Evolutionary conservation across 1,284 basidiomycete species (phyloP).

Genomic region (Ceratobasidium theobromae): DNA sequence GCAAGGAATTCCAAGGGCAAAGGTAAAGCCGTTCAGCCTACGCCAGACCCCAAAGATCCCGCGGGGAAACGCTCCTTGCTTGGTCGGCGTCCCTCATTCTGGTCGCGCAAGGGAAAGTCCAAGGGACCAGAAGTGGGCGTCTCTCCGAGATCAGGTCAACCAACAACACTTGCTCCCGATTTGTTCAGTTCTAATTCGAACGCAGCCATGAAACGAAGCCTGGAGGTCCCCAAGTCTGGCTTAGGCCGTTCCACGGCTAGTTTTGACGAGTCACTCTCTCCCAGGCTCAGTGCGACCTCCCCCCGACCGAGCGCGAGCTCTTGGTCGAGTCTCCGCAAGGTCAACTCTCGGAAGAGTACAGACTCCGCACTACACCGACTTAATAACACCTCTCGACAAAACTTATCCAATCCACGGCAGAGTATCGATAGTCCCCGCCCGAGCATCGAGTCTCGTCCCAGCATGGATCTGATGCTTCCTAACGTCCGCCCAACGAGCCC

Average conservation of each 20-base stretch:
- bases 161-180: background rate
- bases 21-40: slow-evolving; percentile 20
- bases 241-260: background rate
- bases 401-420: background rate
- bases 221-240: background rate
- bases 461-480: slow-evolving; percentile 10
- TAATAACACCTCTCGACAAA: background rate
- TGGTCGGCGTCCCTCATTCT: slow-evolving; percentile 28
- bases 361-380: background rate
- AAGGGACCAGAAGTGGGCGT: slow-evolving; percentile 13
- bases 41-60: slow-evolving; percentile 1
- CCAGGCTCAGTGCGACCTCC: background rate
- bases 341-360: slow-evolving; percentile 6
- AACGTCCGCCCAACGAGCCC: slow-evolving; percentile 18
- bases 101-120: slow-evolving; percentile 10
- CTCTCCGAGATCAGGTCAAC: too few relatives aligned
- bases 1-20: slow-evolving; percentile 16
- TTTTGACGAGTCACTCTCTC: background rate
- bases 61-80: slow-evolving; percentile 15
- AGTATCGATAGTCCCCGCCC: background rate
- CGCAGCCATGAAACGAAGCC: slow-evolving; percentile 3
- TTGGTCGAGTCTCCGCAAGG: background rate
- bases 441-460: background rate
- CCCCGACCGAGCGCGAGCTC: slow-evolving; percentile 1
- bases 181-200: background rate